Conservation (phyloP, 805 yeast species). For the Lipomyces spencermartinsiae region DNA sequence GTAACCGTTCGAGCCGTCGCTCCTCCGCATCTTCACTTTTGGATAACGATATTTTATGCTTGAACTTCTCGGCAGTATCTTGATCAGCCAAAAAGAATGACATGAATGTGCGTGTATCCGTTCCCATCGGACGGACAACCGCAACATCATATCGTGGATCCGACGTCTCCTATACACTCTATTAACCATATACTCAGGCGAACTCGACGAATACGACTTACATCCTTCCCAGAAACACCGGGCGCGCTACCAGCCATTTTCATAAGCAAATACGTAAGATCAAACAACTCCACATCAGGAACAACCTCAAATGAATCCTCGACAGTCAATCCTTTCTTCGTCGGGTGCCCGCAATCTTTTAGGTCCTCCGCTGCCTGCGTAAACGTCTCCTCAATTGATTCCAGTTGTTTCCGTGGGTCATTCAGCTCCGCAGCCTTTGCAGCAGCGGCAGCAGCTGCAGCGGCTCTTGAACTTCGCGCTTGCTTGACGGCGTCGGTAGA, state of each 20-base stretch:
- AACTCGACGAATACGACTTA: slow-evolving; percentile 56
- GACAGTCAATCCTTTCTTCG: slow-evolving; percentile 72
- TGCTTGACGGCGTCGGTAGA: slow-evolving; percentile 60
- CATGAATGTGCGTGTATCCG: slow-evolving; percentile 78
- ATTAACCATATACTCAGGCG: slow-evolving; percentile 35
- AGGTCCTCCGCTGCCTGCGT: slow-evolving; percentile 57
- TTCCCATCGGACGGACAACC: slow-evolving; percentile 73
- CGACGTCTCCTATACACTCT: slow-evolving; percentile 34
- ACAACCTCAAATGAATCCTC: slow-evolving; percentile 78
- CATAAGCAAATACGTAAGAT: slow-evolving; percentile 69
- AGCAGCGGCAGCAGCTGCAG: slow-evolving; percentile 40
- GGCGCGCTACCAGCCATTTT: slow-evolving; percentile 62
- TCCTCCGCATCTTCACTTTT: slow-evolving; percentile 14
- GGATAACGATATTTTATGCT: slow-evolving; percentile 23
- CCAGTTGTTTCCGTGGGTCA: slow-evolving; percentile 68
- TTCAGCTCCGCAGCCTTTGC: slow-evolving; percentile 37
- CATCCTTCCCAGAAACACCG: slow-evolving; percentile 44
- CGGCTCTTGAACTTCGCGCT: slow-evolving; percentile 35
- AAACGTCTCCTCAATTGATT: slow-evolving; percentile 79
- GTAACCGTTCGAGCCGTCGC: slow-evolving; percentile 51
- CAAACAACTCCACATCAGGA: slow-evolving; percentile 92
- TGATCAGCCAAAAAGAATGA: slow-evolving; percentile 64
- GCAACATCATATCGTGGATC: slow-evolving; percentile 49
- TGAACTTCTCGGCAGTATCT: slow-evolving; percentile 49
- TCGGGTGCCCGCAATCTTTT: slow-evolving; percentile 71